These are phyloP conservation scores for Chlorociboria aeruginascens DNA, from an alignment of 495 filamentous ascomycete genomes.

Conservation along the genomic window DNA sequence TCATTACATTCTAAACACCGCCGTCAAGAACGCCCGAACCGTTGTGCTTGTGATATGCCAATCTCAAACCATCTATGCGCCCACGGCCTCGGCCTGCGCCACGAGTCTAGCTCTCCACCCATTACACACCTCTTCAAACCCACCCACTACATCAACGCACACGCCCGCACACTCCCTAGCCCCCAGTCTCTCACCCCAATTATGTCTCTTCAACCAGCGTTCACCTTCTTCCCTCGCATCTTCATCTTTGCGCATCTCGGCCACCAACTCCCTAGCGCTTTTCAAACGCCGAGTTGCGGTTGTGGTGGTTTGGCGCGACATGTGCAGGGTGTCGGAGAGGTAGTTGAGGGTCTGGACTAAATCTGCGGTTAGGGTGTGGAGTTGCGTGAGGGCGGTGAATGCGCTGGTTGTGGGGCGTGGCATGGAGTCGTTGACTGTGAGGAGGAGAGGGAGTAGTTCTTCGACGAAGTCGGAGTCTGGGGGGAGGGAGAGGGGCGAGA, in stretches of 20 bases:
- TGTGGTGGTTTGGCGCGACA: constrained; percentile 77
- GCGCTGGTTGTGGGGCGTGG: constrained; percentile 39
- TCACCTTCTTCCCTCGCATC: constrained; percentile 71
- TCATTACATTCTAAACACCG: too few species aligned
- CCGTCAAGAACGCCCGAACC: too few species aligned
- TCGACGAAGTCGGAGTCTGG: constrained; percentile 50
- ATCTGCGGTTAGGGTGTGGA: constrained; percentile 61
- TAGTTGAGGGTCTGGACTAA: constrained; percentile 69
- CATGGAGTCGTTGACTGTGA: constrained; percentile 40
- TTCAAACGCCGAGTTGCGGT: constrained; percentile 65
- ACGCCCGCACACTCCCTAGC: constrained; percentile 66
- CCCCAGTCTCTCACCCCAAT: constrained; percentile 65
- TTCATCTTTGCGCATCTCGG: constrained; percentile 70
- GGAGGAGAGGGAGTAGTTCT: constrained; percentile 51
- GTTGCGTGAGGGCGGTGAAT: constrained; percentile 42
- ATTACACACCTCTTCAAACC: constrained; percentile 80
- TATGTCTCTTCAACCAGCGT: constrained; percentile 64
- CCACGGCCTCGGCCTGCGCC: constrained; percentile 25
- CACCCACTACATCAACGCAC: constrained; percentile 77
- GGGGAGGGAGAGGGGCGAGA: constrained; percentile 41
- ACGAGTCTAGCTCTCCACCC: constrained; percentile 37
- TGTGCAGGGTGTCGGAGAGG: constrained; percentile 86
- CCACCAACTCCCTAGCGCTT: constrained; percentile 66
- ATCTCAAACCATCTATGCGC: not conserved
- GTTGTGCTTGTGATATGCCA: too few species aligned